Percentiles rank a stretch among this genome's conserved stretches.
phyloP scores from a whole-genome alignment of 1,284 basidiomycete genomes.

The Cutaneotrichosporon cutaneum region DNA sequence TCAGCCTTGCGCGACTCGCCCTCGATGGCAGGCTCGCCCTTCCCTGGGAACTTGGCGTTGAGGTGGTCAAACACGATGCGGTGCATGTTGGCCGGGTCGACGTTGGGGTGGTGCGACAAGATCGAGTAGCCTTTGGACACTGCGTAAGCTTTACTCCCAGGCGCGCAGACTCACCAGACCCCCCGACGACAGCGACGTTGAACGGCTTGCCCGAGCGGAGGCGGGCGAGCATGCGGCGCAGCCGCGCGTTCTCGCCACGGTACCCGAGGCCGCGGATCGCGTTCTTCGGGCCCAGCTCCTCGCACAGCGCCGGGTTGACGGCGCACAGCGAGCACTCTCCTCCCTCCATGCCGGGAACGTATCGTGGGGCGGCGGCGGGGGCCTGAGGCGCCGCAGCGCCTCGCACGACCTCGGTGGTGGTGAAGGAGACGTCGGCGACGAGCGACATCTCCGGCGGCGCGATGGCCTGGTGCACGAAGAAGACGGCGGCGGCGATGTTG shows the following conservation, averaged over 20 bases:
- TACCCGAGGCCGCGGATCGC: background rate
- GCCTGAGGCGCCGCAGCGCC: too few species aligned
- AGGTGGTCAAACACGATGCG: slow-evolving; percentile 41
- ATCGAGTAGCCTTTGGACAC: slow-evolving; percentile 37
- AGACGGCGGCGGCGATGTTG: background rate
- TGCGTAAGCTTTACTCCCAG: background rate
- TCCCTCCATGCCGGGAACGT: background rate
- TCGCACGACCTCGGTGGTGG: background rate
- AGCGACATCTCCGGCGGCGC: background rate
- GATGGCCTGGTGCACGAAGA: background rate
- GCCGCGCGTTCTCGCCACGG: slow-evolving; percentile 25
- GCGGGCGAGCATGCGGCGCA: slow-evolving; percentile 22
- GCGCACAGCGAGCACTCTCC: slow-evolving; percentile 1
- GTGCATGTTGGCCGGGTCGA: slow-evolving; percentile 37
- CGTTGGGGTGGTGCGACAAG: slow-evolving; percentile 16
- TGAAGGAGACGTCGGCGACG: background rate
- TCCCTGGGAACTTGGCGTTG: slow-evolving; percentile 34
- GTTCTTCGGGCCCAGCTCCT: background rate
- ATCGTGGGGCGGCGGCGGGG: background rate
- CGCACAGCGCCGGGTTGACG: slow-evolving; percentile 5
- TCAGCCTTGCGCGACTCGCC: slow-evolving; percentile 5
- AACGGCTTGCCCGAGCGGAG: slow-evolving; percentile 26
- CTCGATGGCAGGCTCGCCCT: slow-evolving; percentile 2
- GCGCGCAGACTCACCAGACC: slow-evolving; percentile 16
- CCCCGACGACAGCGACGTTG: slow-evolving; percentile 30